phyloP scores from a whole-genome alignment of 495 filamentous ascomycete genomes.

The Talaromyces adpressus region DNA sequence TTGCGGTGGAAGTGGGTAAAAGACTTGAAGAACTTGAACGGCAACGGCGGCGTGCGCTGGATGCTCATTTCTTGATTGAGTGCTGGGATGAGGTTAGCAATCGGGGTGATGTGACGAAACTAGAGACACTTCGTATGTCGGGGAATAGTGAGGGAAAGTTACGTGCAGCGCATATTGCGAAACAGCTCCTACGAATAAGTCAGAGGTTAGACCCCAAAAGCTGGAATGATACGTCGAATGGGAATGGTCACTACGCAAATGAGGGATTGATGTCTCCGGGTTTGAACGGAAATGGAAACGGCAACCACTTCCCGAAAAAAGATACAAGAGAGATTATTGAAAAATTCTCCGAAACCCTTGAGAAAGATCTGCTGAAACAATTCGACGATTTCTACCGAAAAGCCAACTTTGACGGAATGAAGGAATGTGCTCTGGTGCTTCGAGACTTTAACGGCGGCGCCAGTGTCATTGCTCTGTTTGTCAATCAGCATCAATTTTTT shows the following conservation, averaged over 20 bases:
- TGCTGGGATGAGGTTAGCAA: conserved; percentile 94
- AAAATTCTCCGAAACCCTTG: conserved; percentile 90
- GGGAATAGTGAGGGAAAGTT: conserved; percentile 82
- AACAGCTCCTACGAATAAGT: conserved; percentile 82
- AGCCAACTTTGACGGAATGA: conserved; percentile 94
- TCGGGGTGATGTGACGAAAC: conserved; percentile 65
- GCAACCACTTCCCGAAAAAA: conserved; percentile 29
- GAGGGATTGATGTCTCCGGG: conserved; percentile 38
- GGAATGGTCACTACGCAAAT: conserved; percentile 43
- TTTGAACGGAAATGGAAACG: conserved; percentile 29
- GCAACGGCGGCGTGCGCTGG: conserved; percentile 80
- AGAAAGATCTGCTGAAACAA: conserved; percentile 90
- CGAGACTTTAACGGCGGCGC: conserved; percentile 93
- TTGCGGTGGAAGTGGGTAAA: conserved; percentile 92
- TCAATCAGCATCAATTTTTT: conserved; percentile 99
- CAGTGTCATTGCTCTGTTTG: conserved; percentile 89
- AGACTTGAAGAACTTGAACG: conserved; percentile 88
- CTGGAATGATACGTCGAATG: conserved; percentile 56
- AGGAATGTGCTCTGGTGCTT: conserved; percentile 86
- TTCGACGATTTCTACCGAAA: conserved; percentile 94
- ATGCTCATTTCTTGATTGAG: conserved; percentile 89
- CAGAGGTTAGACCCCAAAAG: conserved; percentile 70
- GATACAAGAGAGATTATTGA: conserved; percentile 90
- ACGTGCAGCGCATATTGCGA: conserved; percentile 80
- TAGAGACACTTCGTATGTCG: conserved; percentile 74